Conservation (phyloP, 345 rosid species). For the Corchorus capsularis region DNA sequence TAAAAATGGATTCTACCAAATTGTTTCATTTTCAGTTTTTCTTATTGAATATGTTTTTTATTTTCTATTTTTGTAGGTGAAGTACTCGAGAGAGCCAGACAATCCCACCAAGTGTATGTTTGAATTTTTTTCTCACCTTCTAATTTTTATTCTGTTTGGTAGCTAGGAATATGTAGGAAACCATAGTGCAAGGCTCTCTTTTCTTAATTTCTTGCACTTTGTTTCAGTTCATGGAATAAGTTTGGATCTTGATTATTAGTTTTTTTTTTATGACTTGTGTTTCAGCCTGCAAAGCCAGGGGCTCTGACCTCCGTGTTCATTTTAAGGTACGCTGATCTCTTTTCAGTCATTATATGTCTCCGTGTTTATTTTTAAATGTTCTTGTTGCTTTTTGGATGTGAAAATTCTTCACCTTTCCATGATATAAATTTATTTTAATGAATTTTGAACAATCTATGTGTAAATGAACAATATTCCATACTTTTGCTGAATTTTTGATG, state of each 20-base stretch:
- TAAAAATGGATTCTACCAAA: not conserved
- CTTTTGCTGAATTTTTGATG: not conserved
- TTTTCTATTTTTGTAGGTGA: slow-evolving; percentile 46
- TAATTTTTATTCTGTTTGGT: slow-evolving; percentile 4
- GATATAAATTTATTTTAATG: not conserved
- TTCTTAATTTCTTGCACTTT: slow-evolving; percentile 11
- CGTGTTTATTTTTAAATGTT: no score
- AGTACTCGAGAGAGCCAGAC: slow-evolving; percentile 75
- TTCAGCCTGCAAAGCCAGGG: slow-evolving; percentile 80
- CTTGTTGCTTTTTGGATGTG: not conserved
- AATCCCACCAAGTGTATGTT: slow-evolving; percentile 75
- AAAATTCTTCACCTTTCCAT: not conserved
- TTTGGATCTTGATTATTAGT: not conserved
- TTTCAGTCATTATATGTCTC: not conserved
- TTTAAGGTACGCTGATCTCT: slow-evolving; percentile 55
- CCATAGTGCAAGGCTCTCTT: not conserved
- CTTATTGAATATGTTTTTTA: slow-evolving; percentile 11
- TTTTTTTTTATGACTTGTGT: not conserved
- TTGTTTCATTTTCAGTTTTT: not conserved
- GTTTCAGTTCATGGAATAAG: not conserved
- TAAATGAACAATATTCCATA: not conserved
- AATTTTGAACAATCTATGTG: not conserved
- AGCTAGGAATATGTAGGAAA: not conserved
- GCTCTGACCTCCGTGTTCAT: slow-evolving; percentile 74
- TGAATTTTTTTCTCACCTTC: not conserved